A percentile compares a stretch with the other conserved stretches of the same genome.
Evolutionary conservation across 495 filamentous ascomycete genomes (phyloP).

Genomic region (Penicillium cosmopolitanum): DNA sequence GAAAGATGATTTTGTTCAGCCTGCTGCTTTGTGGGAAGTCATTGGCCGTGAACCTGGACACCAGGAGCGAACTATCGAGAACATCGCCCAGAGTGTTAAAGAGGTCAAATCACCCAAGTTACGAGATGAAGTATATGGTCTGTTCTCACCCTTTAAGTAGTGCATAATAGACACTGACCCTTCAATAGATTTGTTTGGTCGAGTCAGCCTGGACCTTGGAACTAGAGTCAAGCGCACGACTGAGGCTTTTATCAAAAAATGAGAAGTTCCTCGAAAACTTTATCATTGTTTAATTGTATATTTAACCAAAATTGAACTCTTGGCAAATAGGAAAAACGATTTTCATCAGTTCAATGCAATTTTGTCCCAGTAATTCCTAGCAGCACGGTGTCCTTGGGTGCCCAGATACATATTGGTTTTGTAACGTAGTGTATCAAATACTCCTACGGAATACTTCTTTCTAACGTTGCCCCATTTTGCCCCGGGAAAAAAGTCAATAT

Average conservation of each 20-base stretch:
- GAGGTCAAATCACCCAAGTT: constrained; percentile 28
- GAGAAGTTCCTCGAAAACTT: too few relatives aligned
- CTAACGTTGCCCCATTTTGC: too few relatives aligned
- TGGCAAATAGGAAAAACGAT: too few relatives aligned
- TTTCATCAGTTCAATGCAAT: too few relatives aligned
- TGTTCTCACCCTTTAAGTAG: not conserved
- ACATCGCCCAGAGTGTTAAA: constrained; percentile 47
- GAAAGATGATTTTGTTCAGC: constrained; percentile 26
- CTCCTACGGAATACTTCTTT: too few relatives aligned
- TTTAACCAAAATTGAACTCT: too few relatives aligned
- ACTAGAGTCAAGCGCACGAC: not conserved
- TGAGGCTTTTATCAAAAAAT: constrained; percentile 1
- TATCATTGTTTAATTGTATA: too few relatives aligned
- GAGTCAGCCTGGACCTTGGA: constrained; percentile 16
- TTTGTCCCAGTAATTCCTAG: too few relatives aligned
- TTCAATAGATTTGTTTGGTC: constrained; percentile 7
- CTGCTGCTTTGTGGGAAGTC: constrained; percentile 44
- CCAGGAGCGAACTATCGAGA: constrained; percentile 61
- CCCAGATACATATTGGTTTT: too few relatives aligned
- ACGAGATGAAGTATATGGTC: constrained; percentile 31
- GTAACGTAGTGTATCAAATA: too few relatives aligned
- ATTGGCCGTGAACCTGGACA: constrained; percentile 59
- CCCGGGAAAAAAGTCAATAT: too few relatives aligned
- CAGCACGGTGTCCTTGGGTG: too few relatives aligned
- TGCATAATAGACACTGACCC: not conserved